These are phyloP conservation scores for Hypoxylon sp. DNA, from an alignment of 2,329 filamentous ascomycete genomes.

Conservation along the genomic window DNA sequence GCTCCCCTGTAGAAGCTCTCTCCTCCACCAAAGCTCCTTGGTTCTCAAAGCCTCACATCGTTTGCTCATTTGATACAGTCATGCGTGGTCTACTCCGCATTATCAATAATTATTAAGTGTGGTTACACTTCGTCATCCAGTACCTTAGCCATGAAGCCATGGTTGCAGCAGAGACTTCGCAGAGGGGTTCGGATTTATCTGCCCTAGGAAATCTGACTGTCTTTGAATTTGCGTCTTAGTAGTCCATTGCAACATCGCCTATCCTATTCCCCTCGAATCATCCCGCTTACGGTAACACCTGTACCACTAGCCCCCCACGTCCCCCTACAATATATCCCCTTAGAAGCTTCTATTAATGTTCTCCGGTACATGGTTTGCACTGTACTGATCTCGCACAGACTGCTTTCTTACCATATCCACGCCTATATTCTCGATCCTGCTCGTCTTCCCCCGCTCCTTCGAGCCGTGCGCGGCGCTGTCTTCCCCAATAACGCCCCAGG, in stretches of 20 bases:
- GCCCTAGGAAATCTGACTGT: conserved; percentile 34
- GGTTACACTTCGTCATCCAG: conserved; percentile 37
- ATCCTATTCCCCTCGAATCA: conserved; percentile 38
- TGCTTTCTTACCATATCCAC: conserved; percentile 71
- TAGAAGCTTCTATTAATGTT: conserved; percentile 48
- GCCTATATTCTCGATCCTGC: conserved; percentile 73
- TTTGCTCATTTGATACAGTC: conserved; percentile 34
- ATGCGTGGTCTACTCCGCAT: conserved; percentile 36
- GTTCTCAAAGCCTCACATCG: conserved; percentile 39
- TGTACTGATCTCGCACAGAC: conserved; percentile 61
- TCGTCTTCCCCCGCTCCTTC: conserved; percentile 76
- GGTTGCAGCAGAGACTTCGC: conserved; percentile 34
- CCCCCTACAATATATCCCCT: conserved; percentile 47
- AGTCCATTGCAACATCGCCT: conserved; percentile 40
- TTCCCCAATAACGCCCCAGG: conserved; percentile 89
- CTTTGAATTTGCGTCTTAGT: conserved; percentile 33
- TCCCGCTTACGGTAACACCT: conserved; percentile 40
- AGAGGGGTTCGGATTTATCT: conserved; percentile 38
- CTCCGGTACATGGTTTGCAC: conserved; percentile 42
- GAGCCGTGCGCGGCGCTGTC: conserved; percentile 80
- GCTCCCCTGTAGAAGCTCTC: conserved; percentile 42
- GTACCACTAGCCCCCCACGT: conserved; percentile 50
- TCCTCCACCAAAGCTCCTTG: conserved; percentile 33
- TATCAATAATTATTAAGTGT: conserved; percentile 42
- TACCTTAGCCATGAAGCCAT: conserved; percentile 40